Evolutionary conservation across 805 yeast genomes (phyloP), one percentile per base, ranked within the genome.

Genomic region (Candida mattraensis): DNA sequence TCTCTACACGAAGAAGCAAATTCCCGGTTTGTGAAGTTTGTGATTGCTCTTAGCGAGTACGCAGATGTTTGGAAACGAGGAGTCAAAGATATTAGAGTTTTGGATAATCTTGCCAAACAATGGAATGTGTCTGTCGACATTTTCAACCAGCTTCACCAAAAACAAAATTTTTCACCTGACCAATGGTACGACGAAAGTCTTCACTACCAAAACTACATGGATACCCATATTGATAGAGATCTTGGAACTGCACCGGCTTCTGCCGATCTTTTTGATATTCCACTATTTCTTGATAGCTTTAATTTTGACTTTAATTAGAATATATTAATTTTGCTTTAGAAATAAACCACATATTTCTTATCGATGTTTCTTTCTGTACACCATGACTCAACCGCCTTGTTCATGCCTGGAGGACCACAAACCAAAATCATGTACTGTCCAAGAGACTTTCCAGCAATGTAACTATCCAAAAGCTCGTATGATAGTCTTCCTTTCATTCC

Each of bases 391-490:
- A 49, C 47, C 2, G 39, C 33, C 5, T 37, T 35, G 25, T 43
- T 48, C 58, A 71, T 63, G 15, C 65, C 68, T 33, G 76, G 76
- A 28, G 77, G 77, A 8, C 77, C 77, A 53, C 77, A 71, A 15
- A 72, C 68, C 31, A 70, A 66, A 23, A 71, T 47, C 66, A 71
- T 69, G 8, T 22, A 29, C 25, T 39, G 42, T 1, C 45, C 42
- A 41, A 65, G 57, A 3, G 26, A 16, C 17, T 27, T n/a, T 8
- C 21, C 38, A 7, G 14, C 20, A 11, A 37, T 27, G 51, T 65
- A 56, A 31, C 55, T 47, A 44, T 63, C 54, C 53, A 71, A 62
- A 48, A 60, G 61, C 9, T 65, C 70, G 48, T 61, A 60, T 43
- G 63, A 42, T 34, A 71, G 61, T 53, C 53, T 56, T 32, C 76